Conservation (phyloP, 2,329 filamentous ascomycete species). For the Scolecobasidium constrictum region DNA sequence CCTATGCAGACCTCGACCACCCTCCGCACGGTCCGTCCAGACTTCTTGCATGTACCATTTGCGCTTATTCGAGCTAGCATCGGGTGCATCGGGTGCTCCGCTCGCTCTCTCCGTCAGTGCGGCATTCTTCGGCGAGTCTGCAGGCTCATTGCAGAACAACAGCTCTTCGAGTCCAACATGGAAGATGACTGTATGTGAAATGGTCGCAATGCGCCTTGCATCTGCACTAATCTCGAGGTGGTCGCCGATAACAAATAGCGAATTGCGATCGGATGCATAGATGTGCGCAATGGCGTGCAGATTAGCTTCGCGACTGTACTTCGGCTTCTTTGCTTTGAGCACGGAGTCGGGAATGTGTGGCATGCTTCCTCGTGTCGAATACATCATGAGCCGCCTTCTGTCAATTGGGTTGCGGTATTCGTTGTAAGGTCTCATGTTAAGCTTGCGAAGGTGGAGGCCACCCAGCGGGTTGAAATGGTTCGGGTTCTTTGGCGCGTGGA, state of each 20-base stretch:
- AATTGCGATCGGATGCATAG: conserved; percentile 45
- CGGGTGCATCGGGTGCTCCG: neutral
- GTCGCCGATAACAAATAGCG: conserved; percentile 4
- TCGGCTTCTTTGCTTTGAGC: neutral
- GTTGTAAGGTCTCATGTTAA: conserved; percentile 42
- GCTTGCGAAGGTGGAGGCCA: conserved; percentile 39
- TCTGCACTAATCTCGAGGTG: conserved; percentile 15
- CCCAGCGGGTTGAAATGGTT: conserved; percentile 17
- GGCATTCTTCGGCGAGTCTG: conserved; percentile 13
- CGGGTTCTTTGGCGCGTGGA: conserved; percentile 4
- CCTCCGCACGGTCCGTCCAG: conserved; percentile 22
- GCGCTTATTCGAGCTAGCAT: conserved; percentile 11
- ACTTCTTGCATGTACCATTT: conserved; percentile 18
- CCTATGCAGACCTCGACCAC: conserved; percentile 18
- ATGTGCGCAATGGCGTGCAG: conserved; percentile 47
- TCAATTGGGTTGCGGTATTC: conserved; percentile 22
- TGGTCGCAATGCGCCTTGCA: conserved; percentile 19
- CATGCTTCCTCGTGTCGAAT: conserved; percentile 30
- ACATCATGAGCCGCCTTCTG: conserved; percentile 32
- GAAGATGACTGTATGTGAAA: conserved; percentile 23
- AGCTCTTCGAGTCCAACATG: conserved; percentile 19
- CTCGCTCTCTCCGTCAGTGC: conserved; percentile 12
- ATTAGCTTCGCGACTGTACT: conserved; percentile 25
- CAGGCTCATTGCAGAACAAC: conserved; percentile 9
- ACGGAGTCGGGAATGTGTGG: conserved; percentile 10